phyloP scores from a whole-genome alignment of 441 rosid species.

The Populus hybrid region DNA sequence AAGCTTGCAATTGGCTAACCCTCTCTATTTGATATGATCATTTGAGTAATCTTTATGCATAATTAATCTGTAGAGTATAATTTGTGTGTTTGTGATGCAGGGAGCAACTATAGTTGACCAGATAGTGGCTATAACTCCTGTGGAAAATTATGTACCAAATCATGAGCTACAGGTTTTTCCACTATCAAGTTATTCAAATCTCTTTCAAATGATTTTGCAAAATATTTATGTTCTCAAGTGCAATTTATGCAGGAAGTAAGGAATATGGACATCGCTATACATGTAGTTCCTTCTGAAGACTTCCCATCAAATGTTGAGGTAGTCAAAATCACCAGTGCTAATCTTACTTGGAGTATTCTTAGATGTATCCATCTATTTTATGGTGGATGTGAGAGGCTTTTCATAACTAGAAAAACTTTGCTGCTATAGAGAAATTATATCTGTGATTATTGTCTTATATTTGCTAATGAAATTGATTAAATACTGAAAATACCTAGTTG shows the following conservation, averaged over 20 bases:
- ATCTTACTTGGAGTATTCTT: constrained; percentile 1
- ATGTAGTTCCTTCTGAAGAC: constrained; percentile 12
- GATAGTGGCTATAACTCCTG: constrained; percentile 37
- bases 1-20: not conserved
- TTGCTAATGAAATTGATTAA: not conserved
- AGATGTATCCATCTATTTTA: not conserved
- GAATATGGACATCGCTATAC: constrained; percentile 17
- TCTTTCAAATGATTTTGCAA: not conserved
- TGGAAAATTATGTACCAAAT: constrained; percentile 30
- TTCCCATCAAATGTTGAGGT: constrained; percentile 45
- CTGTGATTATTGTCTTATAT: not conserved
- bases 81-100: constrained; percentile 38
- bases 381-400: not conserved
- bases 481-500: not conserved
- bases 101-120: constrained; percentile 56
- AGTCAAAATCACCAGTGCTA: constrained; percentile 12
- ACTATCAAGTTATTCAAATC: not conserved
- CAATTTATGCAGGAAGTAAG: constrained; percentile 27
- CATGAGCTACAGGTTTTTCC: constrained; percentile 19
- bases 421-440: not conserved
- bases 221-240: not conserved
- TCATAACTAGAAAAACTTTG: not conserved
- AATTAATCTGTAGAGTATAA: not conserved
- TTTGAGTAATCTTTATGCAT: not conserved
- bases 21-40: not conserved